A percentile compares a stretch with the other conserved stretches of the same genome.
phyloP scores from a whole-genome alignment of 192 early-diverging fungal genomes.

The Umbelopsis sp. region DNA sequence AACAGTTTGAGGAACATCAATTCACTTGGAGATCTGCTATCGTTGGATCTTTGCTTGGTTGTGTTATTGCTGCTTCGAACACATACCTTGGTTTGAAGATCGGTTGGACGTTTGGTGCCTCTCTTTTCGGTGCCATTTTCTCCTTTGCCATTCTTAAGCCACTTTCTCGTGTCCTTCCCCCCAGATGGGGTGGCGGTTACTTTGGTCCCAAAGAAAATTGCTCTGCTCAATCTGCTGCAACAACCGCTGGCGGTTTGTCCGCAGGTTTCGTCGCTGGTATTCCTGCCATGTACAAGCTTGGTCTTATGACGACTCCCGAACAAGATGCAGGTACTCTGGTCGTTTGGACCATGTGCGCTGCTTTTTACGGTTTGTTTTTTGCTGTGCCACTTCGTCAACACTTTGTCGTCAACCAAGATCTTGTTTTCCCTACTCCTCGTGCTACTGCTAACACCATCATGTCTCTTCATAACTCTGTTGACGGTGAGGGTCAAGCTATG shows the following conservation, averaged over 20 bases:
- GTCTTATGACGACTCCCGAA: slow-evolving; percentile 51
- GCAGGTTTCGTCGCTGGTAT: slow-evolving; percentile 66
- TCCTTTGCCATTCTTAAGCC: slow-evolving; percentile 64
- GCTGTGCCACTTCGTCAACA: slow-evolving; percentile 68
- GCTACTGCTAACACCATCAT: slow-evolving; percentile 67
- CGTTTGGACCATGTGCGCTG: slow-evolving; percentile 57
- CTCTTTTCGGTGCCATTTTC: slow-evolving; percentile 59
- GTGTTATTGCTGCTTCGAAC: slow-evolving; percentile 69
- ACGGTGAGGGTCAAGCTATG: slow-evolving; percentile 51
- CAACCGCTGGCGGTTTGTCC: slow-evolving; percentile 67
- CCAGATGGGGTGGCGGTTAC: slow-evolving; percentile 47
- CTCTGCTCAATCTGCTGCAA: slow-evolving; percentile 70
- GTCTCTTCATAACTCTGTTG: slow-evolving; percentile 51
- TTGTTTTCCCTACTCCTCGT: slow-evolving; percentile 70
- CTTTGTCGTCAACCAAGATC: slow-evolving; percentile 68
- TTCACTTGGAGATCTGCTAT: slow-evolving; percentile 59
- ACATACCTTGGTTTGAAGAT: slow-evolving; percentile 71
- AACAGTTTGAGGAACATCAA: slow-evolving; percentile 30
- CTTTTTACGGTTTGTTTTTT: slow-evolving; percentile 76
- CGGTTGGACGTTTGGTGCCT: slow-evolving; percentile 60
- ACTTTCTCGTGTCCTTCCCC: slow-evolving; percentile 41
- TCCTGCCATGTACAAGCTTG: slow-evolving; percentile 70
- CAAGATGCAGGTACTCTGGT: slow-evolving; percentile 56
- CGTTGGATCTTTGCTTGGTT: slow-evolving; percentile 63
- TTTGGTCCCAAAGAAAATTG: slow-evolving; percentile 75